Base-by-base conservation (phyloP, 208 protist genomes). In the Lotmaria passim region DNA sequence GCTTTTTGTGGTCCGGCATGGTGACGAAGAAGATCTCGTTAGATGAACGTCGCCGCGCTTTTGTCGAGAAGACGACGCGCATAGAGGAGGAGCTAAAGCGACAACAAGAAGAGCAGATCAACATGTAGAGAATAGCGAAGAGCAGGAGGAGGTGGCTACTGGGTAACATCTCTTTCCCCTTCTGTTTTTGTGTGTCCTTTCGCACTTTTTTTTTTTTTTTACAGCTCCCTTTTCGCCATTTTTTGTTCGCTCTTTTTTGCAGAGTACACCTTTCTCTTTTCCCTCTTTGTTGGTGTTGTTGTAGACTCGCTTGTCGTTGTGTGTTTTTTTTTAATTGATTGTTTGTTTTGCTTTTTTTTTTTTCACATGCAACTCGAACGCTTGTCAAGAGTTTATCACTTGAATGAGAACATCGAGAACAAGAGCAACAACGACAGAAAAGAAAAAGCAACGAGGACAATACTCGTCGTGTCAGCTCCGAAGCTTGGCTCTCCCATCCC, bases 1-100 rank as follows among this genome's bases (percentile, higher is more conserved):
- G 73, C 19, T 95, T 90, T 72, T 51, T 86, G 71, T 62, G 87
- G 41, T 80, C 77, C 0, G 53, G 47, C 15, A 57, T 86, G 65
- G 55, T 85, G 44, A 86, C 81, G 3, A 87, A 82, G 48, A 70
- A 76, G 33, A 79, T 72, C 23, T 71, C 60, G 0, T 14, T 87
- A 10, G 48, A 73, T 47, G 26, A 79, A 48, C 43, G 73, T 8
- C 61, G 78, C 0, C 69, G 46, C 24, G 57, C 73, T 2, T 55
- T 75, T 19, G 56, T 67, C 0, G 47, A 51, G 41, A 44, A 39
- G 34, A 66, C 60, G n/a, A 31, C 56, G 2, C 26, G 36, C 14
- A 64, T 82, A 12, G 70, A 65, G 19, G 46, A 33, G 44, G 50
- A 63, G 19, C 23, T 79, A 46, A 59, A 75, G 47, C 31, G 65